Evolutionary conservation across 2,329 filamentous ascomycete species (phyloP).

Genomic region (Rhytidhysteron rufulum): DNA sequence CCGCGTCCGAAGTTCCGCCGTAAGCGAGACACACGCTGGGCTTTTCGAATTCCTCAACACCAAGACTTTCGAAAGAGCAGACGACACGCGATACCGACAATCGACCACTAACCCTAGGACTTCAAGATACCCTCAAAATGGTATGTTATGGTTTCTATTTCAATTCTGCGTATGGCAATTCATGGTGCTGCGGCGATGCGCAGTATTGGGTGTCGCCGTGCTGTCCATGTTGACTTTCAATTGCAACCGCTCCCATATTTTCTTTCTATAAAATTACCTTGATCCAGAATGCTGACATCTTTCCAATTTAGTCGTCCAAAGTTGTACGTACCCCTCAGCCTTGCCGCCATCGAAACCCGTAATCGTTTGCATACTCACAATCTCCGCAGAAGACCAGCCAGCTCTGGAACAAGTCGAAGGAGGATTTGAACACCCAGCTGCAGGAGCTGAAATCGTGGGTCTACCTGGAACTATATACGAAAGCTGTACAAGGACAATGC

Average conservation of each 20-base stretch:
- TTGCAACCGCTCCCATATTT: too few relatives aligned
- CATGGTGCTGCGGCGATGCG: too few relatives aligned
- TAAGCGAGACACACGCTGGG: slow-evolving; percentile 22
- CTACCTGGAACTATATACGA: slow-evolving; percentile 5
- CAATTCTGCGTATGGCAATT: slow-evolving; percentile 9
- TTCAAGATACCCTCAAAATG: slow-evolving; percentile 35
- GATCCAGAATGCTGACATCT: slow-evolving; percentile 29
- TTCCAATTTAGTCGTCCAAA: slow-evolving; percentile 58
- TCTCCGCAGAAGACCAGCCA: slow-evolving; percentile 69
- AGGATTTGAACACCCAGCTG: slow-evolving; percentile 79
- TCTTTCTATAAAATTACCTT: too few relatives aligned
- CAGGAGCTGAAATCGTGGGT: slow-evolving; percentile 36
- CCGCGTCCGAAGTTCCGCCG: slow-evolving; percentile 5
- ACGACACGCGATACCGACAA: slow-evolving; percentile 36
- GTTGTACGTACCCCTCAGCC: slow-evolving; percentile 48
- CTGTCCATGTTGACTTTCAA: too few relatives aligned
- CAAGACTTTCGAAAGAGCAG: slow-evolving; percentile 14
- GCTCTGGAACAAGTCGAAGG: slow-evolving; percentile 99
- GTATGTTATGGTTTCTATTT: slow-evolving; percentile 22
- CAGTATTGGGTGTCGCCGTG: too few relatives aligned
- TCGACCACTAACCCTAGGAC: slow-evolving; percentile 32
- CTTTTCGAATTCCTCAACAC: slow-evolving; percentile 14
- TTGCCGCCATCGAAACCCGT: slow-evolving; percentile 5
- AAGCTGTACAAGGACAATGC: slow-evolving; percentile 12
- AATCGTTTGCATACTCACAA: slow-evolving; percentile 27